A percentile compares a stretch with the other conserved stretches of the same genome.
phyloP scores from a whole-genome alignment of 2,329 filamentous ascomycete genomes.

The Colletotrichum graminicola region DNA sequence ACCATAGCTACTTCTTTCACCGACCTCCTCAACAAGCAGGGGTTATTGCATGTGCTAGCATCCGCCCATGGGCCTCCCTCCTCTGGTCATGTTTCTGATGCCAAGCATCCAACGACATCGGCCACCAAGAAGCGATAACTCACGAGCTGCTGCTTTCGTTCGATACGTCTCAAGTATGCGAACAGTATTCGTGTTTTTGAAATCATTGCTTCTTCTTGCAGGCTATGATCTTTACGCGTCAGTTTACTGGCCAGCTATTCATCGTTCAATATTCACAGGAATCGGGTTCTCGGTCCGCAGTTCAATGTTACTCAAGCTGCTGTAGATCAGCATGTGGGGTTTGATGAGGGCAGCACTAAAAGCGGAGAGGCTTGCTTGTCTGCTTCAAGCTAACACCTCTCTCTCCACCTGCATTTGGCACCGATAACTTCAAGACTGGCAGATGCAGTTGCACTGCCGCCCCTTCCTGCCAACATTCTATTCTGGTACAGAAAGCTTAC shows the following conservation, averaged over 20 bases:
- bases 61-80: conserved; percentile 3
- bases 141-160: background rate
- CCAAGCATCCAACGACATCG: background rate
- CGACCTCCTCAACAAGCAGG: no score
- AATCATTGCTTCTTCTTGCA: conserved; percentile 27
- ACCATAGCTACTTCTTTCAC: background rate
- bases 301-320: conserved; percentile 30
- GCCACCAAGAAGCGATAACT: background rate
- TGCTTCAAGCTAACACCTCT: background rate
- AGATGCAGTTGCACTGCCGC: background rate
- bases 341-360: conserved; percentile 6
- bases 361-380: background rate
- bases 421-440: background rate
- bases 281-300: background rate
- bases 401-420: background rate
- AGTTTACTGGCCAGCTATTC: conserved; percentile 7
- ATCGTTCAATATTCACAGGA: background rate
- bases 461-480: background rate
- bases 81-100: conserved; percentile 4
- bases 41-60: conserved; percentile 31
- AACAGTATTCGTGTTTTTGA: background rate
- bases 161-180: conserved; percentile 1
- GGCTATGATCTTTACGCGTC: background rate
- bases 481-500: background rate
- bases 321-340: conserved; percentile 34